Evolutionary conservation across 2,329 filamentous ascomycete genomes (phyloP), one percentile per base, ranked within the genome.

Genomic region (Hymenoscyphus infarciens): DNA sequence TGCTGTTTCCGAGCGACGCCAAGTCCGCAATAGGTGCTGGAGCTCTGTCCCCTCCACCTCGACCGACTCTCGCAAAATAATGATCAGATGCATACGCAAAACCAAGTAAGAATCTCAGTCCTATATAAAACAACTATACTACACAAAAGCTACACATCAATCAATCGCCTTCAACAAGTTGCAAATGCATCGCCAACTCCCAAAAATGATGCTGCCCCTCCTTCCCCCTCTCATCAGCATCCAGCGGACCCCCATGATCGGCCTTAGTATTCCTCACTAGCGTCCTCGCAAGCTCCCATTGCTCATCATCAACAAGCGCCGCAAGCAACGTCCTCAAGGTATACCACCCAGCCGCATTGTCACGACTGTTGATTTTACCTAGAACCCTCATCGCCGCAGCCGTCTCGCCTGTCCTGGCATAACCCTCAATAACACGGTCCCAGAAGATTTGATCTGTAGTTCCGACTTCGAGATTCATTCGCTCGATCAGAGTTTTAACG

Each of bases 371-470:
- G 19, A 84, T 75, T 64, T 77, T 75, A 58, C 79, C 74, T 67
- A 84, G 83, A 45, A 84, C 75, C 56, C 71, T 71, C 69, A 84
- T 76, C 1, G 85, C 84, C 35, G 74, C 77, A 38, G 73, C 73
- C 0, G 80, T 75, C 63, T 87, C 80, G 55, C 83, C 82, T 10
- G 77, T 75, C 13, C 75, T 67, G 7, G 87, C 83, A 72, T 88
- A 91, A 1, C 87, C 88, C 71, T 86, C 83, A 66, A 92, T 82
- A 64, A 89, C 79, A 60, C 87, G 82, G 74, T 91, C 88, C 81
- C 87, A 92, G 68, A 92, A 85, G 27, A 83, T 75, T 63, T 80
- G 78, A 71, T 89, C 83, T 25, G 79, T 76, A 22, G 69, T 70
- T 25, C 72, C 71, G 19, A 69, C 63, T 2, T 69, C 69, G 2